Evolutionary conservation across 768 basidiomycete genomes (phyloP).

Genomic region (Boletus vinaceobasis): DNA sequence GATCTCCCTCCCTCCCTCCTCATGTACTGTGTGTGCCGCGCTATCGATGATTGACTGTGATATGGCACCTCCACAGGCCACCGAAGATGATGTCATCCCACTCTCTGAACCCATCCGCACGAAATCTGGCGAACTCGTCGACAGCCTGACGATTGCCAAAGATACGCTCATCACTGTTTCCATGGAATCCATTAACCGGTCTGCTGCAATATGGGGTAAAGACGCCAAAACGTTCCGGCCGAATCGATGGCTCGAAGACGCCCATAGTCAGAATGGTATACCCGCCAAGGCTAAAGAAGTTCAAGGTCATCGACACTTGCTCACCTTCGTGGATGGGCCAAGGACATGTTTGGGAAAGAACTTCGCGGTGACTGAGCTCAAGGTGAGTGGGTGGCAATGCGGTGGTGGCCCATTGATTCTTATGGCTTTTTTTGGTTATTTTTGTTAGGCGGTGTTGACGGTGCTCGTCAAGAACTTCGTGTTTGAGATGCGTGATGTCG

Average conservation of each 20-base stretch:
- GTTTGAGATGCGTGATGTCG: no score
- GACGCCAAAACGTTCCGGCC: slow-evolving; percentile 58
- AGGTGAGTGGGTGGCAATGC: slow-evolving; percentile 16
- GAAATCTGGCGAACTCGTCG: slow-evolving; percentile 34
- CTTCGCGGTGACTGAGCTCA: slow-evolving; percentile 42
- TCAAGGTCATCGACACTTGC: slow-evolving; percentile 48
- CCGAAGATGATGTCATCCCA: slow-evolving; percentile 49
- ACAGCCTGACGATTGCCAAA: slow-evolving; percentile 43
- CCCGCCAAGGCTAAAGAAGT: slow-evolving; percentile 36
- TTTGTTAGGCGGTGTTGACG: no score
- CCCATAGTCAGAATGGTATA: slow-evolving; percentile 14
- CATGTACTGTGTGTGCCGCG: background rate
- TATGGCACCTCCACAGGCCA: slow-evolving; percentile 30
- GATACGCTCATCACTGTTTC: slow-evolving; percentile 44
- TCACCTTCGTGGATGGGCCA: slow-evolving; percentile 50
- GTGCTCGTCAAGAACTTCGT: no score
- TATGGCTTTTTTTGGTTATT: no score
- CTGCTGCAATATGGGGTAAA: slow-evolving; percentile 55
- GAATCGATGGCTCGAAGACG: slow-evolving; percentile 54
- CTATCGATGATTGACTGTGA: background rate
- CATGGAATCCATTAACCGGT: slow-evolving; percentile 47
- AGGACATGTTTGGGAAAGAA: slow-evolving; percentile 46
- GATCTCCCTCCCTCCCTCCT: slow-evolving; percentile 22
- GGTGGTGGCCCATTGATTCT: no score
- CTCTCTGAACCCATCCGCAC: slow-evolving; percentile 30